A percentile compares a stretch with the other conserved stretches of the same genome.
Evolutionary conservation across 169 alveolate genomes (phyloP).

Genomic region (Cryptosporidium viatorum): DNA sequence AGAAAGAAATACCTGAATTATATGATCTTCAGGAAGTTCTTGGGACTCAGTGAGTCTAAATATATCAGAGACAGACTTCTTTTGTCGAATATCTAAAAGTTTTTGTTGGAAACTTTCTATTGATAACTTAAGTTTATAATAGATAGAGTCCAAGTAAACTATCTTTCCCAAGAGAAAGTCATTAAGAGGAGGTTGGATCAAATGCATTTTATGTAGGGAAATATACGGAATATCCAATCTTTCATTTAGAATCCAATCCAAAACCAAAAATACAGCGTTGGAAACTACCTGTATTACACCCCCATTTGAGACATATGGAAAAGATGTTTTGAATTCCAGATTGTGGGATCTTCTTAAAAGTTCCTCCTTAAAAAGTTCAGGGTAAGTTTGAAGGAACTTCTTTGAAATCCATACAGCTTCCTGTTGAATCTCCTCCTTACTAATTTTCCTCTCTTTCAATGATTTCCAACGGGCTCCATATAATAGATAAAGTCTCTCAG

Average conservation of each 20-base stretch:
- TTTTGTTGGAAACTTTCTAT: constrained; percentile 18
- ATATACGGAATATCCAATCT: constrained; percentile 55
- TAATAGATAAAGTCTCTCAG: constrained; percentile 59
- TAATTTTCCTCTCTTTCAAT: constrained; percentile 7
- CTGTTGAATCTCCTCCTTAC: constrained; percentile 28
- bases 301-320: constrained; percentile 37
- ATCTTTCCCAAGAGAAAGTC: constrained; percentile 66
- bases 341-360: constrained; percentile 39
- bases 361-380: constrained; percentile 66
- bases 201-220: constrained; percentile 35
- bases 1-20: constrained; percentile 3
- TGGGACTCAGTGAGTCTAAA: neutral
- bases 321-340: constrained; percentile 47
- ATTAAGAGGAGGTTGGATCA: constrained; percentile 66
- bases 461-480: constrained; percentile 57
- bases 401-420: constrained; percentile 59
- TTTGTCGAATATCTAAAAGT: neutral
- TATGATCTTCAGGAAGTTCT: constrained; percentile 25
- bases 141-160: constrained; percentile 38
- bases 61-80: neutral
- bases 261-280: constrained; percentile 23
- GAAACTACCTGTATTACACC: constrained; percentile 43
- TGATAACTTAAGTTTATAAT: constrained; percentile 46
- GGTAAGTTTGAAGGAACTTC: constrained; percentile 48
- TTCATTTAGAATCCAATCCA: constrained; percentile 66